These are phyloP conservation scores for Phellinidium pouzarii DNA, from an alignment of 1,284 basidiomycete species.

Conservation along the genomic window DNA sequence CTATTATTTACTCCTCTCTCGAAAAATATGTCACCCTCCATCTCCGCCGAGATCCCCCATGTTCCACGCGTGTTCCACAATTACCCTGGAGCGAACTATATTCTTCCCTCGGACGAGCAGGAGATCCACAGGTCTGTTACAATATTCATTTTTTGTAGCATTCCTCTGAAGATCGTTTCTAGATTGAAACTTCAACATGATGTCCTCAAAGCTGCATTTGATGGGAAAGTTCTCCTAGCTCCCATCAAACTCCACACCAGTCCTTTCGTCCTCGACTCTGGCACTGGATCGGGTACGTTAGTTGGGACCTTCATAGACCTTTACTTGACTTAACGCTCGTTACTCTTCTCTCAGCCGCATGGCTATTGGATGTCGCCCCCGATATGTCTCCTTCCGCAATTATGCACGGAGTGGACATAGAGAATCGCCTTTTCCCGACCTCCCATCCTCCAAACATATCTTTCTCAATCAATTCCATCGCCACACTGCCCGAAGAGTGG, in stretches of 20 bases:
- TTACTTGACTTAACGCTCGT: not conserved
- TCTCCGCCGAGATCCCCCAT: no score
- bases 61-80: not conserved
- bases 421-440: conserved; percentile 18
- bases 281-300: not conserved
- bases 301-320: not conserved
- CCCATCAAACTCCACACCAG: not conserved
- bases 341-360: not conserved
- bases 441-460: conserved; percentile 13
- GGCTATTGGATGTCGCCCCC: conserved; percentile 13
- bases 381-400: conserved; percentile 12
- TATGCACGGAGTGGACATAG: conserved; percentile 21
- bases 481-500: conserved; percentile 21
- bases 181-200: conserved; percentile 6
- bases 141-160: not conserved
- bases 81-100: conserved; percentile 2
- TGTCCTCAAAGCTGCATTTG: not conserved
- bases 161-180: not conserved
- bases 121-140: not conserved
- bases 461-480: conserved; percentile 18
- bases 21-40: no score
- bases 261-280: conserved; percentile 4
- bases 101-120: conserved; percentile 5
- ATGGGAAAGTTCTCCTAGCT: not conserved
- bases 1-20: no score